Percentiles rank a stretch among this genome's conserved stretches.
These are phyloP conservation scores for Calonectria henricotiae DNA, from an alignment of 2,329 filamentous ascomycete genomes.

Conservation along the genomic window DNA sequence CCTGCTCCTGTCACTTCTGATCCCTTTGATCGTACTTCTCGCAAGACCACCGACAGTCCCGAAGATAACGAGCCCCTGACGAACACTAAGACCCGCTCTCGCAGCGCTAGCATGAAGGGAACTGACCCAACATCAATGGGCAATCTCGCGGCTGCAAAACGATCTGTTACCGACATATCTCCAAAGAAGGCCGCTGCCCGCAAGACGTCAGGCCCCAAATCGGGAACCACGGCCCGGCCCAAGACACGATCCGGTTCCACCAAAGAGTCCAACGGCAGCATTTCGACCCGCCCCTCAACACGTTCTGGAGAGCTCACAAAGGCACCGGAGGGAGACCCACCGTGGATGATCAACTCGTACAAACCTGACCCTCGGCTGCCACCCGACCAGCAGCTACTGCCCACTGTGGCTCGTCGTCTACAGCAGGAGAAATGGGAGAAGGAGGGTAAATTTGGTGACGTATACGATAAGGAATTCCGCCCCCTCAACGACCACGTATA, in stretches of 20 bases:
- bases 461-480: slow-evolving; percentile 91
- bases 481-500: slow-evolving; percentile 81
- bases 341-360: slow-evolving; percentile 95
- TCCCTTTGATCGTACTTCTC: slow-evolving; percentile 75
- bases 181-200: slow-evolving; percentile 68
- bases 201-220: slow-evolving; percentile 66
- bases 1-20: slow-evolving; percentile 82
- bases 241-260: slow-evolving; percentile 75
- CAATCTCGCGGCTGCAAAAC: slow-evolving; percentile 57
- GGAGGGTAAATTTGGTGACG: slow-evolving; percentile 87
- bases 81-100: slow-evolving; percentile 75
- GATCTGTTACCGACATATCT: slow-evolving; percentile 67
- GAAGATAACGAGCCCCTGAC: slow-evolving; percentile 71
- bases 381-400: slow-evolving; percentile 94
- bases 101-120: slow-evolving; percentile 76
- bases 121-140: slow-evolving; percentile 46
- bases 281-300: slow-evolving; percentile 73
- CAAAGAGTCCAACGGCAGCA: slow-evolving; percentile 64
- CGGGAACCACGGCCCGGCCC: slow-evolving; percentile 67
- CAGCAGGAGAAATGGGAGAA: slow-evolving; percentile 97
- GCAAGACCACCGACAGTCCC: slow-evolving; percentile 64
- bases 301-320: slow-evolving; percentile 75
- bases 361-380: slow-evolving; percentile 95
- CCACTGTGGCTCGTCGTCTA: slow-evolving; percentile 91
- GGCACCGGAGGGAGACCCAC: slow-evolving; percentile 92